Conservation (phyloP, 2,329 filamentous ascomycete species). For the Cercospora sp. region DNA sequence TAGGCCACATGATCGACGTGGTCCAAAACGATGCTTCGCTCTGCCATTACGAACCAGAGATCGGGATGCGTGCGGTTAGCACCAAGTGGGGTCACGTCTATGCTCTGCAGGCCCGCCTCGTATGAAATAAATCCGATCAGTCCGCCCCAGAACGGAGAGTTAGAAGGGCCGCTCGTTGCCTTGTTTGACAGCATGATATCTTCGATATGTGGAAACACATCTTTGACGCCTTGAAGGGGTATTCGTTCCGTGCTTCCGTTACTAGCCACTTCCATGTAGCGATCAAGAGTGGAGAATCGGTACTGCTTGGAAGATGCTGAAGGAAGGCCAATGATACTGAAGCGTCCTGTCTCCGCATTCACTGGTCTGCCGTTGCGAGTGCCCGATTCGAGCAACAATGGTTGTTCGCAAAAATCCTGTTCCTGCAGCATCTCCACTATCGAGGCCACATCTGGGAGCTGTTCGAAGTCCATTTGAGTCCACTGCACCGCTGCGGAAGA, state of each 20-base stretch:
- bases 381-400: conserved; percentile 52
- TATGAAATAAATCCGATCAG: conserved; percentile 85
- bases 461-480: background rate
- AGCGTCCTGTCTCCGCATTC: conserved; percentile 58
- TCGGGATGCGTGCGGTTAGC: conserved; percentile 59
- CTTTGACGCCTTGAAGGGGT: conserved; percentile 30
- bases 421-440: conserved; percentile 40
- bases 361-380: conserved; percentile 44
- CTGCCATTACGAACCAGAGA: conserved; percentile 73
- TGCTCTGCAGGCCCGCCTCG: conserved; percentile 71
- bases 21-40: conserved; percentile 75
- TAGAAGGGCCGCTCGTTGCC: conserved; percentile 37
- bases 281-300: conserved; percentile 27
- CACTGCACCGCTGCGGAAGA: background rate
- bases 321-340: conserved; percentile 72
- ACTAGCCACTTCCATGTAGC: conserved; percentile 21
- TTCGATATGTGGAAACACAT: conserved; percentile 45
- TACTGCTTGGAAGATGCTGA: conserved; percentile 40
- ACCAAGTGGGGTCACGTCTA: conserved; percentile 48
- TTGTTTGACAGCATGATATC: conserved; percentile 41
- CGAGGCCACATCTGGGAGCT: conserved; percentile 36
- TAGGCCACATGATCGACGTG: conserved; percentile 62
- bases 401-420: conserved; percentile 38
- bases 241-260: conserved; percentile 8
- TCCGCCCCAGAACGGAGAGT: conserved; percentile 72